Conservation (phyloP, 306 rosid species). For the Begonia peltatifolia region DNA sequence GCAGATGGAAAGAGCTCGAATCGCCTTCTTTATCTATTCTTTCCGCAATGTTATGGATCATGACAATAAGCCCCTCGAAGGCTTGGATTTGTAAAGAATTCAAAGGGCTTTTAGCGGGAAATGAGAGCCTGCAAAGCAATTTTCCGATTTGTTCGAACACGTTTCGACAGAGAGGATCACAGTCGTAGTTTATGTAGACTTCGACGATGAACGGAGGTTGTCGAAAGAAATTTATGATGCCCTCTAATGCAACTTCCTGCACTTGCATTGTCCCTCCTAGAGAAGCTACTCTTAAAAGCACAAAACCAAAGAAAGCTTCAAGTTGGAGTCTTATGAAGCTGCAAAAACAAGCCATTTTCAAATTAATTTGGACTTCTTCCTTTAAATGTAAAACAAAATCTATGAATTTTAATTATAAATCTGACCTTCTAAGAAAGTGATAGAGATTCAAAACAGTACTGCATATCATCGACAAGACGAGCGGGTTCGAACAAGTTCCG, state of each 20-base stretch:
- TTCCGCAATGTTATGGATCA: slow-evolving; percentile 79
- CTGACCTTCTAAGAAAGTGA: slow-evolving; percentile 72
- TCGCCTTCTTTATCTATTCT: slow-evolving; percentile 45
- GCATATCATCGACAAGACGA: slow-evolving; percentile 86
- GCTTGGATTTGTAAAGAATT: slow-evolving; percentile 57
- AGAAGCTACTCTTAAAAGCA: slow-evolving; percentile 38
- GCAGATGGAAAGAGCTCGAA: slow-evolving; percentile 20
- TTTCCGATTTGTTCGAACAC: slow-evolving; percentile 68
- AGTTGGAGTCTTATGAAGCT: slow-evolving; percentile 67
- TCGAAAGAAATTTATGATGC: slow-evolving; percentile 72
- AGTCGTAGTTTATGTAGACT: slow-evolving; percentile 55
- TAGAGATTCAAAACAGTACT: slow-evolving; percentile 73
- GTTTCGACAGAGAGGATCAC: slow-evolving; percentile 54
- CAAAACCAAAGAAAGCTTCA: slow-evolving; percentile 61
- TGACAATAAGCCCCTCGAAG: slow-evolving; percentile 57
- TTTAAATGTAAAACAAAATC: too few relatives aligned
- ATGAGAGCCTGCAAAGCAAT: slow-evolving; percentile 73
- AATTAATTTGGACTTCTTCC: too few relatives aligned
- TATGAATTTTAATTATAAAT: background rate
- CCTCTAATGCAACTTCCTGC: slow-evolving; percentile 89
- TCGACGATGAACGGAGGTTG: slow-evolving; percentile 58
- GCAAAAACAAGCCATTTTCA: background rate
- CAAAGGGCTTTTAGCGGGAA: slow-evolving; percentile 31
- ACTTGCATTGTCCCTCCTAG: slow-evolving; percentile 41
- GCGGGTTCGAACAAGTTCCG: slow-evolving; percentile 58